Base-by-base conservation (phyloP, 371 early-diverging fungal species). In the Mucor irregularis region DNA sequence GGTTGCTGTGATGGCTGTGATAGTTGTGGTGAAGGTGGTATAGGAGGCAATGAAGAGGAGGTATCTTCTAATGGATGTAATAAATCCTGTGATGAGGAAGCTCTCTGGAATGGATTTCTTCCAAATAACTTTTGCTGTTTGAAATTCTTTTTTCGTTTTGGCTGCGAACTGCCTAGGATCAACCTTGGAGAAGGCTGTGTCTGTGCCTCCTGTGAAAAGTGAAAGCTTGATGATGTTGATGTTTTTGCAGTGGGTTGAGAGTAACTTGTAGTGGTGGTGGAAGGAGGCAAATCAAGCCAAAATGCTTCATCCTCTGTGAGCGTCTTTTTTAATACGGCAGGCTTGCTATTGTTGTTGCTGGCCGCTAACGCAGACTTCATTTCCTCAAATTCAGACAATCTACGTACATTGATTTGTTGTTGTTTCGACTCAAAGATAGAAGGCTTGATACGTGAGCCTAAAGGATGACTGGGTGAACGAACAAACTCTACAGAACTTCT, bases 301-400 rank as follows among this genome's bases (percentile, higher is more conserved):
- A 61, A 61, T 6, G 55, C 50, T 24, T 61, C 55, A 24, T 61
- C 61, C 37, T 54, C 55, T 16, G 61, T 42, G 2, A 61, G 16
- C 16, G 19, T 24, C 6, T 39, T 21, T 14, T 45, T 8, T 4
- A 34, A 28, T 11, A 25, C 24, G 14, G 4, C n/a, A 37, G 30
- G 37, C n/a, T 21, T 21, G 13, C 5, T 34, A 1, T 26, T 33
- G 7, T 11, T 49, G 8, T 28, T 40, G 16, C 19, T 43, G 6
- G 17, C 33, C 14, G 3, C 14, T 22, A 52, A 30, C 7, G 30
- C 38, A n/a, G n/a, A 24, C n/a, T 53, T 53, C 22, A 53, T 22
- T 3, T 42, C 43, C 24, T 53, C 53, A 5, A 53, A 19, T 43
- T 53, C 53, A 42, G 53, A 53, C 22, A 43, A 22, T 1, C 49